A percentile compares a stretch with the other conserved stretches of the same genome.
phyloP scores from a whole-genome alignment of 192 early-diverging fungal species.

The Backusella parvicylindrica region DNA sequence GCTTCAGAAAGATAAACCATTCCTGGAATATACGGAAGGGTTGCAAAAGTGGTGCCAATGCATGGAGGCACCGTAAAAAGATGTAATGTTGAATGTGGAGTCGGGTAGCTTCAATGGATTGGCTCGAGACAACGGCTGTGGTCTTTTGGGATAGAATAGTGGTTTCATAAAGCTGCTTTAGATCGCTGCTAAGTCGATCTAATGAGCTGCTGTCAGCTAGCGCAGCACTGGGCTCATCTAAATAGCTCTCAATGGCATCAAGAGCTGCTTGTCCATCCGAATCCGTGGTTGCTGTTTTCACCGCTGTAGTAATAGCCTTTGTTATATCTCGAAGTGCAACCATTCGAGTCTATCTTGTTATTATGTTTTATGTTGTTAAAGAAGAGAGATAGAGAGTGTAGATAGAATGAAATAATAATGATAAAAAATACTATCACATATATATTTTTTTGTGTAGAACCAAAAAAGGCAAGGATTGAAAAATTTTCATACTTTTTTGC shows the following conservation, averaged over 20 bases:
- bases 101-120: background rate
- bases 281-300: conserved; percentile 1
- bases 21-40: conserved; percentile 21
- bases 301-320: background rate
- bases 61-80: conserved; percentile 15
- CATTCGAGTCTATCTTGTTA: background rate
- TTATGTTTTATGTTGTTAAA: background rate
- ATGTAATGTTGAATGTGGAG: conserved; percentile 28
- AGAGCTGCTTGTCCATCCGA: conserved; percentile 20
- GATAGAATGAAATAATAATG: background rate
- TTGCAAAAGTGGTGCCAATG: conserved; percentile 19
- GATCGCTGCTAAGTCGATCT: conserved; percentile 29
- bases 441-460: background rate
- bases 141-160: background rate
- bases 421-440: too few relatives aligned
- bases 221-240: conserved; percentile 20
- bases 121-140: conserved; percentile 16
- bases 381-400: background rate
- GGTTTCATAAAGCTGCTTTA: conserved; percentile 7
- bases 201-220: background rate
- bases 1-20: conserved; percentile 24
- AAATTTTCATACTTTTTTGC: background rate
- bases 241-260: conserved; percentile 30
- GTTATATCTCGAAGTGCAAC: conserved; percentile 11
- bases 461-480: background rate